A percentile compares a stretch with the other conserved stretches of the same genome.
Conservation (phyloP, 129 eudicot species). For the Escallonia herrerae region DNA sequence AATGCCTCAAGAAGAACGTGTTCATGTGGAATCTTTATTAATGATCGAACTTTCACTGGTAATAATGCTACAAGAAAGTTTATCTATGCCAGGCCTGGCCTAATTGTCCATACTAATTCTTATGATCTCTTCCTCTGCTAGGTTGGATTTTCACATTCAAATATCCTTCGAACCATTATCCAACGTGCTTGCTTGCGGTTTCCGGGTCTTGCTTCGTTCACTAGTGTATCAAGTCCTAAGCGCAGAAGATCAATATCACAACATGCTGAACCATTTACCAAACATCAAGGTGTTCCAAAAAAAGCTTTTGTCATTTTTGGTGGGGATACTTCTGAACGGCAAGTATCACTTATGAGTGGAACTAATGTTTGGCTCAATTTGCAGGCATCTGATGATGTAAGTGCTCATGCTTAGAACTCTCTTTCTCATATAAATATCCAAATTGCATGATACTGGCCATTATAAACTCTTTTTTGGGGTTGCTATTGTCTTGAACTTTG, state of each 20-base stretch:
- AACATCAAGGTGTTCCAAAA: slow-evolving; percentile 30
- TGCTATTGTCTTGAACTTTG: neutral
- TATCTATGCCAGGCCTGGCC: too few species aligned
- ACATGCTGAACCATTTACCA: slow-evolving; percentile 17
- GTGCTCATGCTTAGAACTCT: slow-evolving; percentile 16
- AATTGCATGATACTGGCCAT: neutral
- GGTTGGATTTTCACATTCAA: slow-evolving; percentile 96
- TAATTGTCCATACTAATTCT: too few species aligned
- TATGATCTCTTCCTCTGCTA: slow-evolving; percentile 11
- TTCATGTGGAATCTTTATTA: neutral
- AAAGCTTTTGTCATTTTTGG: slow-evolving; percentile 87
- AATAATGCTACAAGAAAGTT: too few species aligned
- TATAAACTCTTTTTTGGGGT: neutral
- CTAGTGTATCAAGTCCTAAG: slow-evolving; percentile 29
- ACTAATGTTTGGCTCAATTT: slow-evolving; percentile 94
- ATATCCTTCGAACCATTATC: slow-evolving; percentile 70
- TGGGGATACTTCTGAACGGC: slow-evolving; percentile 91
- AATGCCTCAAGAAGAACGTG: neutral
- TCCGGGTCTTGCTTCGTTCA: slow-evolving; percentile 43
- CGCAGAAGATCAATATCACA: slow-evolving; percentile 30
- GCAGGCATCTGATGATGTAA: slow-evolving; percentile 72
- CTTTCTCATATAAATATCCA: neutral
- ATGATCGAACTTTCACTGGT: neutral
- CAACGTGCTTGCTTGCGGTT: slow-evolving; percentile 77
- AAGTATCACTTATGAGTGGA: slow-evolving; percentile 97